phyloP scores from a whole-genome alignment of 129 eudicot genomes.

The Pseudognaphalium luteoalbum region DNA sequence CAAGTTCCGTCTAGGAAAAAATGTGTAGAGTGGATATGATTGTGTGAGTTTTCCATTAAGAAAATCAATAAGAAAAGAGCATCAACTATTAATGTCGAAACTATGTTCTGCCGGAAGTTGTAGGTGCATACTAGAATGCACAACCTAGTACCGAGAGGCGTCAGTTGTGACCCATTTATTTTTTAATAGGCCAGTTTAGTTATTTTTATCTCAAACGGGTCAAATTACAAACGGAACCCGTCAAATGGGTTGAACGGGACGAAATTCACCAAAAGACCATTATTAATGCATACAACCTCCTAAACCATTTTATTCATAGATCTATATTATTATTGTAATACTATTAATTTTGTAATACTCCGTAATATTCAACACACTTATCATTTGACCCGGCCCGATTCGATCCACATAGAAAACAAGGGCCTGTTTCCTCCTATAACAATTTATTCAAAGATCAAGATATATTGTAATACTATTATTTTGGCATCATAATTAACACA shows the following conservation, averaged over 20 bases:
- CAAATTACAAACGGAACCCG: background rate
- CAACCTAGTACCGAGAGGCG: background rate
- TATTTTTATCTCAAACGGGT: background rate
- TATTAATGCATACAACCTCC: background rate
- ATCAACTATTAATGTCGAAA: background rate
- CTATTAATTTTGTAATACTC: background rate
- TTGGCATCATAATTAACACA: background rate
- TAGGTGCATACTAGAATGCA: slow-evolving; percentile 5
- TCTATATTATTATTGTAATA: background rate
- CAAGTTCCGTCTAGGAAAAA: too few species aligned
- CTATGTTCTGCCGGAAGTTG: slow-evolving; percentile 18
- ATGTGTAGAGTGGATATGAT: too few species aligned
- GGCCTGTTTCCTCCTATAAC: too few species aligned
- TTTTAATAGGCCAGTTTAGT: background rate
- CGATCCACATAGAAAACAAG: too few species aligned
- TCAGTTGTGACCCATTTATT: background rate
- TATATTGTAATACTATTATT: too few species aligned
- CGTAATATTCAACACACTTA: too few species aligned
- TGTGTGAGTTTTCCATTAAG: too few species aligned
- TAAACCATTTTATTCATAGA: background rate
- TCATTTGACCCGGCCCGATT: too few species aligned
- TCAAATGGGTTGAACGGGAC: background rate
- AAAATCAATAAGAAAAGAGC: background rate
- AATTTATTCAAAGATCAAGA: too few species aligned
- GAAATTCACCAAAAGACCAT: background rate